These are phyloP conservation scores for Starmerella stigmatis DNA, from an alignment of 805 yeast genomes.

Conservation along the genomic window DNA sequence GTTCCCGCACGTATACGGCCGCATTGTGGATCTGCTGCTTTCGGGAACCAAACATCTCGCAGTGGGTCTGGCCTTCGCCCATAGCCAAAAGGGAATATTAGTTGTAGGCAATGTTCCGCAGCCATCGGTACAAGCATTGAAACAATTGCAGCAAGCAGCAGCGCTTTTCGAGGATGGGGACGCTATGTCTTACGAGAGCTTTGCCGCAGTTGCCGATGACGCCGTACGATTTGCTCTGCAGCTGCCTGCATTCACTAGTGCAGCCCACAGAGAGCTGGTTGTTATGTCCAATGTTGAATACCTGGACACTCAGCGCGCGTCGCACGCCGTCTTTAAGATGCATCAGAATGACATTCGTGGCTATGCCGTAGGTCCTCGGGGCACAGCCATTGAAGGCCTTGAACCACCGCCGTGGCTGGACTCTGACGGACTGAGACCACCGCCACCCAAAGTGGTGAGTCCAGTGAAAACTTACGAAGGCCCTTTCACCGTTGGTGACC, in stretches of 20 bases:
- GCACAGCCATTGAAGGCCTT: not conserved
- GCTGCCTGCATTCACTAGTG: not conserved
- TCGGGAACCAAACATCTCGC: not conserved
- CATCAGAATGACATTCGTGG: not conserved
- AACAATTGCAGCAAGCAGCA: not conserved
- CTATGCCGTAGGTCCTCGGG: not conserved
- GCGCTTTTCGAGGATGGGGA: not conserved
- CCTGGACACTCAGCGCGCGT: not conserved
- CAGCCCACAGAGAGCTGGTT: not conserved
- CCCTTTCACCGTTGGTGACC: slow-evolving; percentile 18
- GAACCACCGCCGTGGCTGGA: not conserved
- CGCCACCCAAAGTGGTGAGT: not conserved
- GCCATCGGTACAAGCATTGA: not conserved
- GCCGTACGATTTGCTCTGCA: not conserved
- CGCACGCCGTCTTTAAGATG: not conserved
- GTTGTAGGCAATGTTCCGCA: not conserved
- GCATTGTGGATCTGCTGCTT: not conserved
- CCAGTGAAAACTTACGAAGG: slow-evolving; percentile 14
- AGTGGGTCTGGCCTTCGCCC: not conserved
- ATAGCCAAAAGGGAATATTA: not conserved
- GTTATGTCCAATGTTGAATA: not conserved
- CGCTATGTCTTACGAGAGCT: not conserved
- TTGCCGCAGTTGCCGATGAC: not conserved
- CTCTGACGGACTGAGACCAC: not conserved
- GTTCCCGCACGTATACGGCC: not conserved